Base-by-base conservation (phyloP, 1,139 yeast species). In the Yamadazyma siamensis region DNA sequence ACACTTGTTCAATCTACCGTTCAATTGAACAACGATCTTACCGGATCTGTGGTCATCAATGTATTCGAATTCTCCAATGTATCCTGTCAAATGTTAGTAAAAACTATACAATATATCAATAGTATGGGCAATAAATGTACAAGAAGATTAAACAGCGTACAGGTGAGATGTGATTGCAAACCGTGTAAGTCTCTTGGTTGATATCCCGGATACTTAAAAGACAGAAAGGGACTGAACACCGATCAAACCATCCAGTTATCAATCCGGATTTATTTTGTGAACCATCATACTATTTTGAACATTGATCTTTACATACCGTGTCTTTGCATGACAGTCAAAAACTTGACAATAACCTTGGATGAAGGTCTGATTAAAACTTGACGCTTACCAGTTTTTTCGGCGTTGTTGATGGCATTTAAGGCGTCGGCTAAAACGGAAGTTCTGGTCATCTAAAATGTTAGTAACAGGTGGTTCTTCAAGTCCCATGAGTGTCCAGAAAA, bases 31-130 rank as follows among this genome's bases (percentile, higher is more conserved):
- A 42, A 91, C 97, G 51, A 89, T 85, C 77, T 89, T 89, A 57
- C 97, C 97, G 31, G 96, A 84, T 80, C 97, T 86, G 86, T 89
- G 97, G 76, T 89, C 97, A 62, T 89, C 97, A 56, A 89, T 89
- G 77, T 82, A 87, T 77, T 89, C 97, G 64, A 91, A 91, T 72
- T 91, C 98, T 56, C 94, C 97, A 75, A 91, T 89, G 91, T 91
- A 91, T 54, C 47, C 44, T 41, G 32, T 21, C 33, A 25, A 34
- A 28, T 26, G 38, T 39, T 37, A 35, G 40, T 37, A 39, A 30
- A 21, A 12, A 19, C 5, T 21, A 15, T 16, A 12, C 13, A 13
- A n/a, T 5, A 10, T 21, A 14, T 17, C 18, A 6, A 16, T 8
- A 15, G 13, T 13, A 19, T n/a, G n/a, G n/a, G n/a, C n/a, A n/a